phyloP scores from a whole-genome alignment of 2,329 filamentous ascomycete species.

The Phialophora macrospora region DNA sequence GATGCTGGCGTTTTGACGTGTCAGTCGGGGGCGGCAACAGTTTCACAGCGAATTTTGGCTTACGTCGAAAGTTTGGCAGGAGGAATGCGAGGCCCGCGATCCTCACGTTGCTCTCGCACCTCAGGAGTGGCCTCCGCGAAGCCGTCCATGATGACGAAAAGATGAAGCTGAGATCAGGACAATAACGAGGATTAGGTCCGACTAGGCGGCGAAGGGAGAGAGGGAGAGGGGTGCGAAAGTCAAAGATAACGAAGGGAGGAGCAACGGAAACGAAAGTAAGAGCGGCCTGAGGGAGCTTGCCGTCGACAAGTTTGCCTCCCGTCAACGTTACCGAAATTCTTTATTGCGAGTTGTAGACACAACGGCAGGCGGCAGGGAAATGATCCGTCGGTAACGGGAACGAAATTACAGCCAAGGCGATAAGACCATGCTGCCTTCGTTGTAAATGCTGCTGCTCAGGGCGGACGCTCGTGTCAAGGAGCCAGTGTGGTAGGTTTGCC shows the following conservation, averaged over 20 bases:
- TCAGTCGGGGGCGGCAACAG: background rate
- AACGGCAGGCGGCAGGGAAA: slow-evolving; percentile 7
- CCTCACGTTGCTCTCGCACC: slow-evolving; percentile 23
- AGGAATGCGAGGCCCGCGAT: slow-evolving; percentile 33
- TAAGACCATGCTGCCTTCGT: background rate
- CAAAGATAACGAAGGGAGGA: background rate
- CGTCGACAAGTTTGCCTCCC: slow-evolving; percentile 2
- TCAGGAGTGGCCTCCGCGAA: slow-evolving; percentile 13
- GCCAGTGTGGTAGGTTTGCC: background rate
- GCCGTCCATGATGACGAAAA: slow-evolving; percentile 28
- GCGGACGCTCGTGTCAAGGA: background rate
- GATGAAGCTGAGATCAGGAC: slow-evolving; percentile 3
- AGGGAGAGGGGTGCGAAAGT: background rate
- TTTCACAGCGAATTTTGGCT: background rate
- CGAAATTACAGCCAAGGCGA: background rate
- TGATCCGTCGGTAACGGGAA: background rate
- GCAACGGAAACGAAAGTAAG: background rate
- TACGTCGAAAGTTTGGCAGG: slow-evolving; percentile 32
- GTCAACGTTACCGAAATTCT: slow-evolving; percentile 1
- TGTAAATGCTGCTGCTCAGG: background rate
- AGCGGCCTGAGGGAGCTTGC: background rate
- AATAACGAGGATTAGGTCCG: background rate
- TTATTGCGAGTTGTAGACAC: background rate
- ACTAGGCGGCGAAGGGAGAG: background rate
- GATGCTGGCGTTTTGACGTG: slow-evolving; percentile 19